Evolutionary conservation across 225 moss, liverwort and hornwort genomes (phyloP).

Genomic region (Marchantia paleacea): DNA sequence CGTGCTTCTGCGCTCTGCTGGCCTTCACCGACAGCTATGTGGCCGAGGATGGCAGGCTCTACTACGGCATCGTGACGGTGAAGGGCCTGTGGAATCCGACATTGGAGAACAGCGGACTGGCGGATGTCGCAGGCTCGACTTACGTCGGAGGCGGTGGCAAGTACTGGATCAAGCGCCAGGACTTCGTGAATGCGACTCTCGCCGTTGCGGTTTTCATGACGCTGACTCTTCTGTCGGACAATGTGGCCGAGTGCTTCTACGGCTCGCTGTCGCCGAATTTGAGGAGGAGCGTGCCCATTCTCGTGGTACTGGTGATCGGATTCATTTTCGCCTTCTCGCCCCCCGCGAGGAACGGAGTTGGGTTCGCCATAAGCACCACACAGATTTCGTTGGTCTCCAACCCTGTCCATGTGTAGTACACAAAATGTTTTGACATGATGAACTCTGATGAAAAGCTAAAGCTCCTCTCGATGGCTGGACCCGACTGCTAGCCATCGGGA

Average conservation of each 20-base stretch:
- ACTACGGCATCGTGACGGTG: constrained; percentile 51
- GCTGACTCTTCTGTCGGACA: constrained; percentile 50
- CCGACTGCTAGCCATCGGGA: background rate
- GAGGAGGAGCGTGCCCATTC: constrained; percentile 53
- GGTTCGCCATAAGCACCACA: constrained; percentile 32
- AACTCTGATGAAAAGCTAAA: constrained; percentile 9
- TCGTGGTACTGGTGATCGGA: constrained; percentile 41
- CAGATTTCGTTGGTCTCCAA: constrained; percentile 16
- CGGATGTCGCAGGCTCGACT: constrained; percentile 32
- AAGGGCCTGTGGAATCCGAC: constrained; percentile 63
- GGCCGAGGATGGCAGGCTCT: constrained; percentile 47
- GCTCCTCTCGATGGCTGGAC: background rate
- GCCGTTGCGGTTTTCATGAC: constrained; percentile 47
- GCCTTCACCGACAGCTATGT: constrained; percentile 33
- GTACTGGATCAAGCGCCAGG: constrained; percentile 28
- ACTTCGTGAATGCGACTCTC: constrained; percentile 50
- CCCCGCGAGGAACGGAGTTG: constrained; percentile 56
- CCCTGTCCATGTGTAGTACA: constrained; percentile 1
- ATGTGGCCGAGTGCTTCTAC: constrained; percentile 48
- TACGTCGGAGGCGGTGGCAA: constrained; percentile 40
- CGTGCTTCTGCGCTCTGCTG: constrained; percentile 7
- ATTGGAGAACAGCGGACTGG: constrained; percentile 36
- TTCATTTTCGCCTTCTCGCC: constrained; percentile 57
- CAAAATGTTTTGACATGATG: background rate
- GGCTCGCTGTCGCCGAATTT: constrained; percentile 32